A percentile compares a stretch with the other conserved stretches of the same genome.
phyloP scores from a whole-genome alignment of 345 rosid species.

The Eucalyptus camaldulensis region DNA sequence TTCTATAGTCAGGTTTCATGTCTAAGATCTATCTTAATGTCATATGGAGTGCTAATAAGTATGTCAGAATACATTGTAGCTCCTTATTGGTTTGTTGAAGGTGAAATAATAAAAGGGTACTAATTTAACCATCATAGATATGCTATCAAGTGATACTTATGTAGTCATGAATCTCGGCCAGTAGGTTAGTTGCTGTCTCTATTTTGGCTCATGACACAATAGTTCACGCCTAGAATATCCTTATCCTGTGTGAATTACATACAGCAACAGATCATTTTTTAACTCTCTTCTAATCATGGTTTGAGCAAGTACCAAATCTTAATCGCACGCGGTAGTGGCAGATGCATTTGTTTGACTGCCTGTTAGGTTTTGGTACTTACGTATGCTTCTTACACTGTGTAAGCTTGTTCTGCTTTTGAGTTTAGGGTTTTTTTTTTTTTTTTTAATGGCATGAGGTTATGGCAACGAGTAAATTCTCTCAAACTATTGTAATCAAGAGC shows the following conservation, averaged over 20 bases:
- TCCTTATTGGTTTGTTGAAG: conserved; percentile 68
- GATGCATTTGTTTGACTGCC: background rate
- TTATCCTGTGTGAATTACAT: background rate
- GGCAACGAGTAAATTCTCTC: background rate
- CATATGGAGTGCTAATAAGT: background rate
- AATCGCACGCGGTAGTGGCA: background rate
- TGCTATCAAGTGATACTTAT: conserved; percentile 94
- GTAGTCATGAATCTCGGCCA: conserved; percentile 71
- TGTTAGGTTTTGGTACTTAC: background rate
- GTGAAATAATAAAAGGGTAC: conserved; percentile 58
- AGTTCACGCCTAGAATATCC: background rate
- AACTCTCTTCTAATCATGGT: background rate
- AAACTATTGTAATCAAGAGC: conserved; percentile 36
- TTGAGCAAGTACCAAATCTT: background rate
- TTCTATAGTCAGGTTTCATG: background rate
- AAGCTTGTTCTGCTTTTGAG: background rate
- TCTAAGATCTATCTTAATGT: background rate
- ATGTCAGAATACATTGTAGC: background rate
- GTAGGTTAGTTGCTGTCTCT: conserved; percentile 39
- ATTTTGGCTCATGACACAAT: background rate
- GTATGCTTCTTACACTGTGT: background rate
- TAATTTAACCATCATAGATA: conserved; percentile 81
- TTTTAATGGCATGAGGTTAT: background rate
- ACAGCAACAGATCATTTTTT: background rate
- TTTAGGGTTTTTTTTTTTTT: too few species aligned